Base-by-base conservation (phyloP, 2,329 filamentous ascomycete genomes). In the Furcasterigmium furcatum region DNA sequence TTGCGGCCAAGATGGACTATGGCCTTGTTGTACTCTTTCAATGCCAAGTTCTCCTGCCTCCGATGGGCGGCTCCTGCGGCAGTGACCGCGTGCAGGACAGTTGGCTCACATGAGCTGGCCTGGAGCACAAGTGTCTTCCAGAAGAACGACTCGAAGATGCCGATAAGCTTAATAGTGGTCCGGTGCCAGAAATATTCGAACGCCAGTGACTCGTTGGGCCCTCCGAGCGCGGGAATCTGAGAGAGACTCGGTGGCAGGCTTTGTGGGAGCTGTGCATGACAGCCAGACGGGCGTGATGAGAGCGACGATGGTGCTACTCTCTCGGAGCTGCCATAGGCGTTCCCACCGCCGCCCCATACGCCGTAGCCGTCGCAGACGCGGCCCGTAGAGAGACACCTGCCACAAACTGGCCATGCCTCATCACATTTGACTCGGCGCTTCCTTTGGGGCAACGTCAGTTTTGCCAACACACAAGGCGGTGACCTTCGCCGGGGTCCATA, bases 121-220 rank as follows among this genome's bases (percentile, higher is more conserved):
- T 71, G 68, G 22, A 70, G 52, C 12, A 72, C 46, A 12, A 70
- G 56, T 7, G 49, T 55, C 25, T 55, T 54, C 70, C 70, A 72
- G 38, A 72, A 71, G 1, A 47, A 45, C 13, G 62, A 67, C 18
- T 46, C 50, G 43, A 68, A 71, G 2, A 57, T 56, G 1, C 66
- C 67, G 0, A 61, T 61, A 1, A 73, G 47, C 44, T 70, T 71
- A 4, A 54, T 51, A 1, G 54, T 55, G 5, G 65, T 71, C 16
- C 63, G 63, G 27, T 55, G 54, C 14, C 61, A 61, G 56, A 77
- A 77, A 62, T 69, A 76, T 13, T 71, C 64, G n/a, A 57, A 27
- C 12, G 24, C 24, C 24, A 27, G 24, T 7, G 12, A 7, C 24
- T 27, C 24, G 44, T 64, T 66, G 34, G 25, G 12, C 38, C 30